These are phyloP conservation scores for Ambrosiella xylebori DNA, from an alignment of 2,329 filamentous ascomycete genomes.

Conservation along the genomic window DNA sequence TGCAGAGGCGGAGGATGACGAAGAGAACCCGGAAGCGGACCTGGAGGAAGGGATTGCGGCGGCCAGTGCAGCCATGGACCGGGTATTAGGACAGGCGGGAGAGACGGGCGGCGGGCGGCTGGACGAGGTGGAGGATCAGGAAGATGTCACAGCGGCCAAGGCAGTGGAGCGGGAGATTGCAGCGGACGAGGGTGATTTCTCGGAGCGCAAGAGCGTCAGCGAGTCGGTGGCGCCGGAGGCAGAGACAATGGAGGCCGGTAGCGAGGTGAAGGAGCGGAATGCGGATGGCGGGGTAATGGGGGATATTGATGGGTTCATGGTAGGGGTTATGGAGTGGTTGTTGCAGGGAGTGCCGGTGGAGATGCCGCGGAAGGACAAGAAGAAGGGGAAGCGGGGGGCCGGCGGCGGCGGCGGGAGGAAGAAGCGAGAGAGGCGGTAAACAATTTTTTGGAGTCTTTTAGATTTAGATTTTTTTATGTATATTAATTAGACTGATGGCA, in stretches of 20 bases:
- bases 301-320: constrained; percentile 60
- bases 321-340: constrained; percentile 47
- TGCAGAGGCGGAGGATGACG: not conserved
- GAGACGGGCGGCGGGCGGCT: constrained; percentile 56
- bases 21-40: constrained; percentile 14
- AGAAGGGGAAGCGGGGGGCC: constrained; percentile 40
- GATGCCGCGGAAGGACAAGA: constrained; percentile 42
- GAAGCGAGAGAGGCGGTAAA: constrained; percentile 19
- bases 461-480: not conserved
- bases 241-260: not conserved
- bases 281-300: constrained; percentile 40
- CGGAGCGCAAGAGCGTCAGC: constrained; percentile 28
- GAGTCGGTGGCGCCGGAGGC: not conserved
- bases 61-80: constrained; percentile 62
- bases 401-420: constrained; percentile 38
- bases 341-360: constrained; percentile 43
- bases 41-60: constrained; percentile 47
- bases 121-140: constrained; percentile 78
- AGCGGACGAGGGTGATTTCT: constrained; percentile 72
- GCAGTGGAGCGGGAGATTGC: constrained; percentile 78
- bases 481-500: not conserved
- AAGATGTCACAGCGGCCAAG: constrained; percentile 77
- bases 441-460: not conserved
- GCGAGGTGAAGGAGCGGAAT: constrained; percentile 31
- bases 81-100: constrained; percentile 44